Conservation (phyloP, 2,329 filamentous ascomycete species). For the Ophiocordyceps robertsii region DNA sequence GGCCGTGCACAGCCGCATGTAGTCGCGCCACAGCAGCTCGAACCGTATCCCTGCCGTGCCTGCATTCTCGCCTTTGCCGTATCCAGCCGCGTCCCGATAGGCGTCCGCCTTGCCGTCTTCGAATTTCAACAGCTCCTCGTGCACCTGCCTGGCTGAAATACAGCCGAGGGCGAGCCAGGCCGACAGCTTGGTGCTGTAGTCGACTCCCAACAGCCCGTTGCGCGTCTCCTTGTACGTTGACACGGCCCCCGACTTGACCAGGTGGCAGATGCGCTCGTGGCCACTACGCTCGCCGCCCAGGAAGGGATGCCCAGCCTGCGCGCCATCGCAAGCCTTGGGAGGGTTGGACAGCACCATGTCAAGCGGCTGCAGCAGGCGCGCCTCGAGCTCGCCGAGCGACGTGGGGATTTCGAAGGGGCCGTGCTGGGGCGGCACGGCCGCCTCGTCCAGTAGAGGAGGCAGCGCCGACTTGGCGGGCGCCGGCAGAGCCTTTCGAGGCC, state of each 20-base stretch:
- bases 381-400: slow-evolving; percentile 36
- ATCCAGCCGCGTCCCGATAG: slow-evolving; percentile 35
- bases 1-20: slow-evolving; percentile 61
- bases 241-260: slow-evolving; percentile 48
- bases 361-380: slow-evolving; percentile 44
- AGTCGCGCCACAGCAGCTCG: slow-evolving; percentile 68
- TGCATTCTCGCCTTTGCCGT: slow-evolving; percentile 56
- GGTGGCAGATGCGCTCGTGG: slow-evolving; percentile 41
- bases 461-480: slow-evolving; percentile 35
- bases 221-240: slow-evolving; percentile 55
- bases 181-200: slow-evolving; percentile 66
- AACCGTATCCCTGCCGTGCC: slow-evolving; percentile 58
- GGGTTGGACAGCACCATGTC: slow-evolving; percentile 33
- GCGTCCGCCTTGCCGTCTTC: slow-evolving; percentile 45
- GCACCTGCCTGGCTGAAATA: slow-evolving; percentile 59
- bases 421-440: slow-evolving; percentile 41
- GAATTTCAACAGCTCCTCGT: slow-evolving; percentile 51
- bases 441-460: slow-evolving; percentile 38
- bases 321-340: slow-evolving; percentile 37
- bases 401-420: slow-evolving; percentile 51
- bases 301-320: slow-evolving; percentile 51
- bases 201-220: slow-evolving; percentile 55
- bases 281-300: slow-evolving; percentile 52
- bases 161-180: slow-evolving; percentile 60
- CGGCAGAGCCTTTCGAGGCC: slow-evolving; percentile 44